Evolutionary conservation across 371 early-diverging fungal species (phyloP), one percentile per base, ranked within the genome.

Genomic region (Mucor irregularis): DNA sequence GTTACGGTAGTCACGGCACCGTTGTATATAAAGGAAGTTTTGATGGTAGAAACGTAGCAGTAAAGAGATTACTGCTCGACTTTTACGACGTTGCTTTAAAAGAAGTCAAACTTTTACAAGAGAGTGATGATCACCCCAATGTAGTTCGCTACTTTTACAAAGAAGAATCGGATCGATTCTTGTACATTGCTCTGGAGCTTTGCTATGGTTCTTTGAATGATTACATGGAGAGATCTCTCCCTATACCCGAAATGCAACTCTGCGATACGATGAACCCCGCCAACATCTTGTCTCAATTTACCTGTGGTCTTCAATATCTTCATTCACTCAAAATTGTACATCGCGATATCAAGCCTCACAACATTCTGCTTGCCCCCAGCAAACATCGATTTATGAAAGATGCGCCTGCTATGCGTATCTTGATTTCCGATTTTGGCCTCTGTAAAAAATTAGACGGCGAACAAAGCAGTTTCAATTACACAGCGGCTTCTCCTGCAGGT

Each of bases 401-500:
- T 25, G 28, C 56, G 14, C 35, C 71, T 21, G 34, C 44, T 8
- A 34, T 90, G 49, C 84, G 96, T 13, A 83, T 94, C 0, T 71
- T 98, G 52, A 92, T 99, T 11, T 94, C 96, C 31, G 99, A 99
- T 71, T 97, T 99, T 82, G 99, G 99, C 16, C 83, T 99, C 35
- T 95, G 96, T 53, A 95, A 97, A 62, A 90, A 92, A 47, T 79
- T 99, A 16, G 93, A 92, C 48, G 92, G 90, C 30, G 95, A 93
- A 50, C 95, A 97, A 59, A 93, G 91, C 45, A 91, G 93, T 33
- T 97, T 98, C 69, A 89, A 94, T 66, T 90, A 94, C 69, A 95
- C 98, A 0, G 82, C 85, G 6, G 84, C 81, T 35, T 84, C 80
- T 22, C 86, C 87, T 17, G 90, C 84, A 26, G 94, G 94, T 22